These are phyloP conservation scores for Rhynchospora tenuis DNA, from an alignment of 176 grass and related monocot species.

Conservation along the genomic window DNA sequence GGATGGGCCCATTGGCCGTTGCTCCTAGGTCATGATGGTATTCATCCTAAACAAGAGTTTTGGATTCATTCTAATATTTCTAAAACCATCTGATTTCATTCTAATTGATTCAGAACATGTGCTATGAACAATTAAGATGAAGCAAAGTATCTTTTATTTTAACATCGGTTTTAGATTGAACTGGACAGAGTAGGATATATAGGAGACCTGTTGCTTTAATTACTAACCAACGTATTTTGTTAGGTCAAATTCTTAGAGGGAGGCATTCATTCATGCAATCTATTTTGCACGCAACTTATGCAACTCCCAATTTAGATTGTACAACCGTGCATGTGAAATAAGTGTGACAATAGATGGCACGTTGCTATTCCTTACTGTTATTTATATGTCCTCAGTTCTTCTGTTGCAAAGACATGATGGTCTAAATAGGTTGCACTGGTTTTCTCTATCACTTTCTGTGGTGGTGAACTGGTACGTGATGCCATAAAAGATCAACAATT, in stretches of 20 bases:
- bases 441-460: background rate
- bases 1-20: conserved; percentile 11
- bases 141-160: background rate
- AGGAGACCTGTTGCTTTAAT: background rate
- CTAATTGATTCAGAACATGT: background rate
- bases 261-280: conserved; percentile 14
- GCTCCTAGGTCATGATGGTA: background rate
- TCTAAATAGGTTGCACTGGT: background rate
- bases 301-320: conserved; percentile 18
- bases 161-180: background rate
- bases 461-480: too few species aligned
- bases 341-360: conserved; percentile 14
- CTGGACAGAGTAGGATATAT: background rate
- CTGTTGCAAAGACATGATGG: background rate
- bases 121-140: background rate
- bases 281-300: conserved; percentile 11
- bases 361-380: background rate
- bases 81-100: background rate
- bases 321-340: conserved; percentile 19
- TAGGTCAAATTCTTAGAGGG: conserved; percentile 9
- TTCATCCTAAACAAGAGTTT: conserved; percentile 6
- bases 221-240: conserved; percentile 4
- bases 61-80: background rate
- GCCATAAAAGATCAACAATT: background rate
- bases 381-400: background rate